Conservation (phyloP, 2,329 filamentous ascomycete genomes). For the Hymenoscyphus albidus region DNA sequence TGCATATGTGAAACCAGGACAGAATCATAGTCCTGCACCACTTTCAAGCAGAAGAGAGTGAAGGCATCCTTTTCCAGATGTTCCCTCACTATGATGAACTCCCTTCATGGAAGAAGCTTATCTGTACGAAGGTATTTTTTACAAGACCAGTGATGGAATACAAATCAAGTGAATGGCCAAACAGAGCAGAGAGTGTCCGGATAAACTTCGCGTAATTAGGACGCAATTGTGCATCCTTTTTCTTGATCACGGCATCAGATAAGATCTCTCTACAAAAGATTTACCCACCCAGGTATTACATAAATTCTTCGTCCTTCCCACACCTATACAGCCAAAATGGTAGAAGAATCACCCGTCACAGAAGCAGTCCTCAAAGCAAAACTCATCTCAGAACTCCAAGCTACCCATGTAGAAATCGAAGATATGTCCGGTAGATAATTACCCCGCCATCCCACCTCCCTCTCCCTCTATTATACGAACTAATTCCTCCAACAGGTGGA, state of each 20-base stretch:
- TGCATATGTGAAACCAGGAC: not conserved
- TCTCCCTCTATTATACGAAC: not conserved
- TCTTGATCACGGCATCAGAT: slow-evolving; percentile 9
- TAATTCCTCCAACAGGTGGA: slow-evolving; percentile 47
- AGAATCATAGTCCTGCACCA: not conserved
- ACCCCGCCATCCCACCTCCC: slow-evolving; percentile 6
- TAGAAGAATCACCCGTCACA: slow-evolving; percentile 61
- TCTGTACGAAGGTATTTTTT: no score
- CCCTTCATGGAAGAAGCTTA: no score
- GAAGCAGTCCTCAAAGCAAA: slow-evolving; percentile 66
- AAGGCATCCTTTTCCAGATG: no score
- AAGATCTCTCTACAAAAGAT: slow-evolving; percentile 3
- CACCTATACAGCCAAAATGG: slow-evolving; percentile 39
- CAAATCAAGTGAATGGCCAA: no score
- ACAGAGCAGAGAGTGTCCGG: not conserved
- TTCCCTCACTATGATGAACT: no score
- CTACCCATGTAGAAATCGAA: slow-evolving; percentile 78
- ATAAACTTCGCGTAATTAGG: slow-evolving; percentile 4
- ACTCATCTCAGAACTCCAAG: slow-evolving; percentile 66
- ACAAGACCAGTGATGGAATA: no score
- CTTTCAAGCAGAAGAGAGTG: no score
- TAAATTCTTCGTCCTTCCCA: not conserved
- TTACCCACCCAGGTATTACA: not conserved
- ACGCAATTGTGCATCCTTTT: slow-evolving; percentile 22
- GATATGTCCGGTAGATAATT: slow-evolving; percentile 77